Conservation (phyloP, 352 stramenopile genomes). For the Globisporangium mamillatum region DNA sequence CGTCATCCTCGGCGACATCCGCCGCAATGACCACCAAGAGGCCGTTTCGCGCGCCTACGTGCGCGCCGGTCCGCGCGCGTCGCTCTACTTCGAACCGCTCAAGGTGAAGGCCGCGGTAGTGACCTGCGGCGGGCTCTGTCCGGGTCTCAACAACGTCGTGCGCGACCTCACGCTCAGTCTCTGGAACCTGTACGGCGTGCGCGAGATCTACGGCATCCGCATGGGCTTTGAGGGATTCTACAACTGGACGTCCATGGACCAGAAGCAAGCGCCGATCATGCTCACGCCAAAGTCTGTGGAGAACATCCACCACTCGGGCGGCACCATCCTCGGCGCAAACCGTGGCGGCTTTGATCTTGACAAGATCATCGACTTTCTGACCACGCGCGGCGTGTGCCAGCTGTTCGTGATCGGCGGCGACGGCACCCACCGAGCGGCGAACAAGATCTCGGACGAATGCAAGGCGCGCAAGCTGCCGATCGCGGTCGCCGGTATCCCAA, state of each 20-base stretch:
- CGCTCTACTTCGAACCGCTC: background rate
- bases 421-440: background rate
- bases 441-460: background rate
- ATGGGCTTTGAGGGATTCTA: background rate
- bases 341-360: background rate
- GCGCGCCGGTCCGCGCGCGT: background rate
- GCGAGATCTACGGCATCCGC: background rate
- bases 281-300: background rate
- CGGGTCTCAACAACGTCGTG: background rate
- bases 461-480: background rate
- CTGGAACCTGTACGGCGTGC: background rate
- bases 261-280: background rate
- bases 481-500: background rate
- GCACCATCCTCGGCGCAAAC: background rate
- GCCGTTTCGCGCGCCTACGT: background rate
- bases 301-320: background rate
- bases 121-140: background rate
- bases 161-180: background rate
- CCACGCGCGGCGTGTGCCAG: background rate
- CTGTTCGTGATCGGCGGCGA: background rate
- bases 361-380: background rate
- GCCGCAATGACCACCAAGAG: background rate
- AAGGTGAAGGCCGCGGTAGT: background rate
- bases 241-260: background rate
- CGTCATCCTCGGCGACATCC: background rate